Conservation (phyloP, 176 grass and related monocot species). For the Tuctoria greenei region DNA sequence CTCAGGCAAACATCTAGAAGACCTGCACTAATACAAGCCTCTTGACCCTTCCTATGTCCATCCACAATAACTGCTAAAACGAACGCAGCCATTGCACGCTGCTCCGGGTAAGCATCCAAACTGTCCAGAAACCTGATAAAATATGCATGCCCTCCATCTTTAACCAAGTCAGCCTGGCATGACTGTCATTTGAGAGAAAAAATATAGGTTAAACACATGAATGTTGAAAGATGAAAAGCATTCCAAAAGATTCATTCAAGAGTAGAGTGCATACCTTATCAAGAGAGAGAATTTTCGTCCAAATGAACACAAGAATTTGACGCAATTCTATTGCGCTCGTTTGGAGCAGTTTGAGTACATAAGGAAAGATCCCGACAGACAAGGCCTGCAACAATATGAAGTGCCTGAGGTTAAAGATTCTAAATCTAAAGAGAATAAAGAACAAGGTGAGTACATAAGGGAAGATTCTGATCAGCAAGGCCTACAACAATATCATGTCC, state of each 20-base stretch:
- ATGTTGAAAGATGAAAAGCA: background rate
- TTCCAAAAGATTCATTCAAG: conserved; percentile 17
- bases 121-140: conserved; percentile 96
- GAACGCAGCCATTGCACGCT: conserved; percentile 96
- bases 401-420: conserved; percentile 15
- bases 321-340: conserved; percentile 86
- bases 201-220: conserved; percentile 18
- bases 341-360: conserved; percentile 94
- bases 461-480: conserved; percentile 86
- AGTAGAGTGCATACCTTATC: conserved; percentile 64
- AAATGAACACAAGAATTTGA: conserved; percentile 99
- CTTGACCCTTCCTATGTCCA: conserved; percentile 79
- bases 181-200: conserved; percentile 54
- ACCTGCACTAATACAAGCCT: conserved; percentile 69
- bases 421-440: conserved; percentile 1
- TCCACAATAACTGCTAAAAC: conserved; percentile 95
- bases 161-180: conserved; percentile 96
- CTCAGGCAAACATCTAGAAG: conserved; percentile 88
- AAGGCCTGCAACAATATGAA: conserved; percentile 62
- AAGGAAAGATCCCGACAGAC: conserved; percentile 97
- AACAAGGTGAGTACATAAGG: conserved; percentile 68
- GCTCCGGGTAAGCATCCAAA: conserved; percentile 88
- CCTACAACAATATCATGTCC: conserved; percentile 45
- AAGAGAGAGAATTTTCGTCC: conserved; percentile 99
- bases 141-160: conserved; percentile 91